phyloP scores from a whole-genome alignment of 2,329 filamentous ascomycete species.

The Orbilia ellipsospora region DNA sequence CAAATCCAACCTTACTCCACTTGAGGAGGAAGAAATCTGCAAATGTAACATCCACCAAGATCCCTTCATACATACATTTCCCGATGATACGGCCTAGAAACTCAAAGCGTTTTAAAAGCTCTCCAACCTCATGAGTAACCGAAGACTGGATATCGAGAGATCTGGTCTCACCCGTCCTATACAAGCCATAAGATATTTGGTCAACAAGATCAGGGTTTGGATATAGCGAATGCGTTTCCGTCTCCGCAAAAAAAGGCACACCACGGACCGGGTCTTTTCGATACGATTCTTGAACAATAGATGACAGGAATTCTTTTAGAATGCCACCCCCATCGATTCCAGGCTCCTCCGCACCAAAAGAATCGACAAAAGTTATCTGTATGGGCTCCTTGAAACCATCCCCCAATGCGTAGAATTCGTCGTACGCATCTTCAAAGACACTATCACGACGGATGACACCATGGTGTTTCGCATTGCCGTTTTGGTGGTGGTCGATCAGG shows the following conservation, averaged over 20 bases:
- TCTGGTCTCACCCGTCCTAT: slow-evolving; percentile 66
- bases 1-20: slow-evolving; percentile 80
- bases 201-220: slow-evolving; percentile 85
- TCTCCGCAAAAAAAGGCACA: slow-evolving; percentile 79
- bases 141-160: slow-evolving; percentile 63
- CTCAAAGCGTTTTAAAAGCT: slow-evolving; percentile 80
- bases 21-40: slow-evolving; percentile 96
- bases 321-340: slow-evolving; percentile 97
- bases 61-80: slow-evolving; percentile 97
- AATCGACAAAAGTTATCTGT: slow-evolving; percentile 94
- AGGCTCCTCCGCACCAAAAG: slow-evolving; percentile 85
- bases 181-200: slow-evolving; percentile 72
- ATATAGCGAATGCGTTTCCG: slow-evolving; percentile 85
- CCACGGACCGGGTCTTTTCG: slow-evolving; percentile 65
- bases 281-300: slow-evolving; percentile 87
- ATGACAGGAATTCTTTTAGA: slow-evolving; percentile 95
- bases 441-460: slow-evolving; percentile 81
- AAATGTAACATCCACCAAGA: slow-evolving; percentile 91
- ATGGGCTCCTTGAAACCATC: slow-evolving; percentile 93
- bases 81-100: slow-evolving; percentile 93
- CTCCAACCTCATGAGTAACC: slow-evolving; percentile 68
- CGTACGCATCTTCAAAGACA: slow-evolving; percentile 86
- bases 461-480: slow-evolving; percentile 71
- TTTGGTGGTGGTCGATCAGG: slow-evolving; percentile 61
- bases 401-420: slow-evolving; percentile 82